phyloP scores from a whole-genome alignment of 2,329 filamentous ascomycete genomes.

The Thermoascus crustaceus region DNA sequence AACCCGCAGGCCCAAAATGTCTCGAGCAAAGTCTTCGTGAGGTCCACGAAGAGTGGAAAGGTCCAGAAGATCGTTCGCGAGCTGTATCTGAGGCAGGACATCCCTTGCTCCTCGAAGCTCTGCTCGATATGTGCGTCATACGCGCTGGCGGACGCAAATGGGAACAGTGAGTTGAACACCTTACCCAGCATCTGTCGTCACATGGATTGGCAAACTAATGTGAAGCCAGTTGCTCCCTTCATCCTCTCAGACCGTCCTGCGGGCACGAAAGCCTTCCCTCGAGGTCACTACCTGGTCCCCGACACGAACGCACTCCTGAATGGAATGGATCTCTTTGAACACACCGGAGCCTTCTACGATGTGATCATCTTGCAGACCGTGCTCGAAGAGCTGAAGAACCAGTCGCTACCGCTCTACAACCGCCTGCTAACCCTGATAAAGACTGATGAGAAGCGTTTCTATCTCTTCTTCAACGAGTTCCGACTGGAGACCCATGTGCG shows the following conservation, averaged over 20 bases:
- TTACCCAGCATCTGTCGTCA: conserved; percentile 6
- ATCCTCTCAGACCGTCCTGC: conserved; percentile 83
- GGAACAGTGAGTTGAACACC: conserved; percentile 53
- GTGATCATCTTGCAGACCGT: conserved; percentile 96
- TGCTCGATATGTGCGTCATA: conserved; percentile 67
- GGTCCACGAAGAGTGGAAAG: conserved; percentile 90
- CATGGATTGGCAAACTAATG: conserved; percentile 11
- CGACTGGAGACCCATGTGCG: conserved; percentile 80
- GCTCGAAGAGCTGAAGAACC: conserved; percentile 88
- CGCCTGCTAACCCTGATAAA: conserved; percentile 82
- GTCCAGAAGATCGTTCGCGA: conserved; percentile 98
- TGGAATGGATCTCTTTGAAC: conserved; percentile 95
- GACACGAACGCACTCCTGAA: conserved; percentile 94
- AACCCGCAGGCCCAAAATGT: conserved; percentile 61
- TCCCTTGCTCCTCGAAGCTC: conserved; percentile 89
- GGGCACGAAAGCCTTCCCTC: conserved; percentile 70
- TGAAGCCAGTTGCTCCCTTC: conserved; percentile 60
- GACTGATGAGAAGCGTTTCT: conserved; percentile 94
- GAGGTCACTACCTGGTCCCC: conserved; percentile 88
- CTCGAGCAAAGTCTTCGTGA: conserved; percentile 90
- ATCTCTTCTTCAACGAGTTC: conserved; percentile 99
- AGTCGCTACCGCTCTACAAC: conserved; percentile 90
- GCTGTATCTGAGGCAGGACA: conserved; percentile 90
- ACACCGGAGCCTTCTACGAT: conserved; percentile 85
- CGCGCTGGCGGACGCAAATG: conserved; percentile 71